Conservation (phyloP, 78 protist species). For the Paratrimastix pyriformis region DNA sequence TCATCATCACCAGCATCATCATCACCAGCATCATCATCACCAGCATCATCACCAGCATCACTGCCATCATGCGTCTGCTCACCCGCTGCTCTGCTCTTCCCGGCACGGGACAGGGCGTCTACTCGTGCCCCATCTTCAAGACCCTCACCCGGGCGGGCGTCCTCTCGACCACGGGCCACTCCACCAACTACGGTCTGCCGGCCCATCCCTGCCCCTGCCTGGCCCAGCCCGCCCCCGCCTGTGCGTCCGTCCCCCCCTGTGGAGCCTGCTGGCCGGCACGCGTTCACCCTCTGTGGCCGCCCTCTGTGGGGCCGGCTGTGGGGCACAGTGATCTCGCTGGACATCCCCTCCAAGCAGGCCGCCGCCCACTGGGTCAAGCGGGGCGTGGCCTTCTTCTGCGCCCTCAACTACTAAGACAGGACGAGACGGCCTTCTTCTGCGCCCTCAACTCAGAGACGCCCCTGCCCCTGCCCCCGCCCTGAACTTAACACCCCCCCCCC, state of each 20-base stretch:
- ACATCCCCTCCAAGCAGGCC: not conserved
- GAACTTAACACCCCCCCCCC: not conserved
- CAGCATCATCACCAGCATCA: not conserved
- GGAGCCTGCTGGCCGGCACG: no score
- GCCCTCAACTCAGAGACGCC: not conserved
- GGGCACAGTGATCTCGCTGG: slow-evolving; percentile 12
- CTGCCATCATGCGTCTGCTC: not conserved
- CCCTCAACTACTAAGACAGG: slow-evolving; percentile 35
- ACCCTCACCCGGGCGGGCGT: slow-evolving; percentile 12
- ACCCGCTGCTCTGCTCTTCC: not conserved
- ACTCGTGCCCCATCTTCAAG: slow-evolving; percentile 57
- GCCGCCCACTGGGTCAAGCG: slow-evolving; percentile 64
- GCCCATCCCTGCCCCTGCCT: no score
- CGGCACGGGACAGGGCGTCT: slow-evolving; percentile 1
- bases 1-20: no score
- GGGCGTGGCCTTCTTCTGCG: slow-evolving; percentile 56
- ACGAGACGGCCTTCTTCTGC: not conserved
- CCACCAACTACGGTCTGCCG: slow-evolving; percentile 60
- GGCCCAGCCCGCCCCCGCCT: no score
- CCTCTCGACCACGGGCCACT: slow-evolving; percentile 60
- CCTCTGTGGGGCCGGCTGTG: no score
- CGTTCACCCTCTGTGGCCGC: no score
- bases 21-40: no score
- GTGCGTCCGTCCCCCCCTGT: no score
- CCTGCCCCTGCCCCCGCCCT: not conserved